These are phyloP conservation scores for Cudoniella acicularis DNA, from an alignment of 495 filamentous ascomycete genomes.

Conservation along the genomic window DNA sequence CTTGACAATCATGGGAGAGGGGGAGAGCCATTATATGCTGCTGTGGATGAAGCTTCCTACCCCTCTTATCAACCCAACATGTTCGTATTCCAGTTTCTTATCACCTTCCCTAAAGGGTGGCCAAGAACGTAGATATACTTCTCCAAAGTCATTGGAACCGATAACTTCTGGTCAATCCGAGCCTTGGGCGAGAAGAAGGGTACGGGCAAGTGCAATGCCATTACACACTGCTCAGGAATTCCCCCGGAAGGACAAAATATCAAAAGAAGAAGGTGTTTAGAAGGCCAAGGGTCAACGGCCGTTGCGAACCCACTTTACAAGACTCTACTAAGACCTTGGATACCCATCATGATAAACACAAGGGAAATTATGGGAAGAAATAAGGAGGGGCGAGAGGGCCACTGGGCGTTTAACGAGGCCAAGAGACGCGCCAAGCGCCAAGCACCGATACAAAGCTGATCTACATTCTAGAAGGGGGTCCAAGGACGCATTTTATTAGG, in stretches of 20 bases:
- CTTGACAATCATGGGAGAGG: too few species aligned
- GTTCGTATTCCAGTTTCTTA: background rate
- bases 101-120: conserved; percentile 1
- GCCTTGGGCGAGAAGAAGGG: too few species aligned
- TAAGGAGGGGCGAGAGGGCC: background rate
- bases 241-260: background rate
- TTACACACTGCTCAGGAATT: background rate
- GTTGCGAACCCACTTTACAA: background rate
- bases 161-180: too few species aligned
- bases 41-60: background rate
- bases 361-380: background rate
- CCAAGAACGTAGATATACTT: background rate
- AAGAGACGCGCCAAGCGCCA: background rate
- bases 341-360: too few species aligned
- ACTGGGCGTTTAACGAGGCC: background rate
- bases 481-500: background rate
- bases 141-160: background rate
- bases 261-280: conserved; percentile 13
- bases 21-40: background rate
- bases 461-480: background rate
- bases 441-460: background rate
- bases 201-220: background rate
- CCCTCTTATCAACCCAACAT: background rate
- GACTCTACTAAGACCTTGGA: background rate
- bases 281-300: background rate